Evolutionary conservation across 225 moss, liverwort and hornwort genomes (phyloP).

Genomic region (Straminergon stramineum): DNA sequence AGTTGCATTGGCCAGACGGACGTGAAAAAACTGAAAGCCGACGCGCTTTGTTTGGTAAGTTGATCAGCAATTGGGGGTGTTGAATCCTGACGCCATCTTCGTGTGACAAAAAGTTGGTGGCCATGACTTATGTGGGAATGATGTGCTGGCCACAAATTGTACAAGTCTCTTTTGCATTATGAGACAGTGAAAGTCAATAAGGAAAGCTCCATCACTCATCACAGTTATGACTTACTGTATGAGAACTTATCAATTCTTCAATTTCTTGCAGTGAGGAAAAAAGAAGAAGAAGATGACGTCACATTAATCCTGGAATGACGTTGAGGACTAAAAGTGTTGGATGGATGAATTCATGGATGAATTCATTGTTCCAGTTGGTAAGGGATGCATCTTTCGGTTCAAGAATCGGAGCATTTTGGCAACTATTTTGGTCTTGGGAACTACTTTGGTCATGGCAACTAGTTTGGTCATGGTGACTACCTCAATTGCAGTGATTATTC

Average conservation of each 20-base stretch:
- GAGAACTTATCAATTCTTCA: neutral
- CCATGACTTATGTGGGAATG: neutral
- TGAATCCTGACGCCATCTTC: neutral
- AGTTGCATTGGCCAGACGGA: too few relatives aligned
- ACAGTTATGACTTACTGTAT: too few relatives aligned
- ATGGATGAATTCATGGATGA: too few relatives aligned
- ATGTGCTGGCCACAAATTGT: neutral
- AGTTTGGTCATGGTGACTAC: neutral
- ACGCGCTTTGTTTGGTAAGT: neutral
- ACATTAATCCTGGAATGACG: too few relatives aligned
- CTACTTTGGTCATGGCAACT: neutral
- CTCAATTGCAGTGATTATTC: fast-evolving
- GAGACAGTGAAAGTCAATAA: neutral
- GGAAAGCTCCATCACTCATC: neutral
- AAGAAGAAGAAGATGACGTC: neutral
- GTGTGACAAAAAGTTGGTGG: neutral
- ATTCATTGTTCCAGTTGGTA: too few relatives aligned
- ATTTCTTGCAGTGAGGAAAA: neutral
- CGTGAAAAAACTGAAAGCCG: neutral
- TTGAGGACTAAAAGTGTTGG: neutral
- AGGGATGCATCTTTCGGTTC: too few relatives aligned
- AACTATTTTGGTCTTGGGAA: neutral
- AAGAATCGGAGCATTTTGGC: too few relatives aligned
- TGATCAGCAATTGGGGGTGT: neutral
- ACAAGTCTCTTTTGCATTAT: too few relatives aligned